Evolutionary conservation across 1,139 yeast genomes (phyloP).

Genomic region (Pichia sp.): DNA sequence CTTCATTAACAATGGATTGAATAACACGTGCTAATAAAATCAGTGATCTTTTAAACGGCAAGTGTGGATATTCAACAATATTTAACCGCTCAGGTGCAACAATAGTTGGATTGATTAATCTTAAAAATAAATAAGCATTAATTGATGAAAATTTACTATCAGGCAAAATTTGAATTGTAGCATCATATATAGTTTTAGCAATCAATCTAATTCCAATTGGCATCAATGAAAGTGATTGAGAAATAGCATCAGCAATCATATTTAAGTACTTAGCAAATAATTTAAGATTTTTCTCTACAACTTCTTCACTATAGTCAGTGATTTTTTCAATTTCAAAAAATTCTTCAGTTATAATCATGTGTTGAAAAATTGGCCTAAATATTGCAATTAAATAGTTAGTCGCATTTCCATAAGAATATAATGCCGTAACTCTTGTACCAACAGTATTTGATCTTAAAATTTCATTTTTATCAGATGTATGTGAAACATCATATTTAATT

Average conservation of each 20-base stretch:
- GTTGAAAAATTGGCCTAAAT: constrained; percentile 50
- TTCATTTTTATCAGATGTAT: constrained; percentile 59
- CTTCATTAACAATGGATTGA: constrained; percentile 83
- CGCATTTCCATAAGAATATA: constrained; percentile 66
- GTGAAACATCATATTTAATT: constrained; percentile 55
- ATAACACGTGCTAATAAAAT: constrained; percentile 79
- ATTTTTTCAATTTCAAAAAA: constrained; percentile 64
- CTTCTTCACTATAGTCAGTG: constrained; percentile 33
- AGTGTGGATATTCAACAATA: constrained; percentile 27
- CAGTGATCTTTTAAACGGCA: constrained; percentile 61
- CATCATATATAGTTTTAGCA: constrained; percentile 61
- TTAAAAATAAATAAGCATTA: constrained; percentile 79
- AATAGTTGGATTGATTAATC: constrained; percentile 87
- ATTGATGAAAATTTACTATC: constrained; percentile 67
- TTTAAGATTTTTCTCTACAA: constrained; percentile 37
- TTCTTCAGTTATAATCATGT: constrained; percentile 45
- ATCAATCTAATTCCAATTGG: constrained; percentile 74
- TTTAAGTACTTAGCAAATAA: constrained; percentile 53
- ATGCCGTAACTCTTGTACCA: constrained; percentile 68
- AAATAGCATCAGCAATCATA: constrained; percentile 56
- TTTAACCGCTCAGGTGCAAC: constrained; percentile 78
- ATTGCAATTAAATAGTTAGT: constrained; percentile 47
- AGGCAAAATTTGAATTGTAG: constrained; percentile 62
- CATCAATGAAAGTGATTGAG: constrained; percentile 46
- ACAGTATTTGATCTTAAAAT: constrained; percentile 76